Conservation (phyloP, 2,329 filamentous ascomycete species). For the Penicillium thymicola region DNA sequence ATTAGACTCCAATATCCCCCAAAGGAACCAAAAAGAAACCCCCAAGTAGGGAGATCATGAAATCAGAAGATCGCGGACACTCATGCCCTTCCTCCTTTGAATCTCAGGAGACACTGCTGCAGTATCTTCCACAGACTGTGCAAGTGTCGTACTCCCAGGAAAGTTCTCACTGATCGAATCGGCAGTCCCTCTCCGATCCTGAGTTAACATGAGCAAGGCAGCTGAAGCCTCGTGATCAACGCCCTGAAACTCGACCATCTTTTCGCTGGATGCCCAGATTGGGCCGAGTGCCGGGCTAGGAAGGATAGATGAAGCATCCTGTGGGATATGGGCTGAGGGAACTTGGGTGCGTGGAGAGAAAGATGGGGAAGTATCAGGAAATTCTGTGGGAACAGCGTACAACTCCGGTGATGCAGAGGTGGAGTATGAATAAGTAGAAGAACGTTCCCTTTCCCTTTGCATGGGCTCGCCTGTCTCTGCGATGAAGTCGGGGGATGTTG, state of each 20-base stretch:
- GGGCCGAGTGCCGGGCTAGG: conserved; percentile 38
- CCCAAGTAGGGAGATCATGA: conserved; percentile 30
- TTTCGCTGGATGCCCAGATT: conserved; percentile 20
- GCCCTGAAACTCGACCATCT: conserved; percentile 23
- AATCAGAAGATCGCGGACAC: conserved; percentile 55
- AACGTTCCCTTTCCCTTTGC: conserved; percentile 6
- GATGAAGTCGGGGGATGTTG: conserved; percentile 35
- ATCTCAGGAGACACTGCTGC: conserved; percentile 11
- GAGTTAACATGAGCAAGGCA: conserved; percentile 83
- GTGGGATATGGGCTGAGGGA: conserved; percentile 18
- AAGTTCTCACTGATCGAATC: conserved; percentile 30
- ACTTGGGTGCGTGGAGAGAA: conserved; percentile 33
- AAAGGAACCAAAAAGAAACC: conserved; percentile 1
- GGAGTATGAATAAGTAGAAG: conserved; percentile 31
- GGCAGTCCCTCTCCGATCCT: conserved; percentile 61
- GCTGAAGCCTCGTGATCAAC: conserved; percentile 79
- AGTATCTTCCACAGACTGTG: conserved; percentile 4
- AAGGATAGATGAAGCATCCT: conserved; percentile 32
- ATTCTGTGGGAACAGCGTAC: conserved; percentile 19
- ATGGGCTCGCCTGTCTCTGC: conserved; percentile 17
- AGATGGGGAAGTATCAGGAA: conserved; percentile 30
- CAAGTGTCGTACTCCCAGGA: not conserved
- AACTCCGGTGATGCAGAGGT: conserved; percentile 38
- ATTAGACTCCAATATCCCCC: not conserved
- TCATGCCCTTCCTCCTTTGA: conserved; percentile 49